These are phyloP conservation scores for Tripidium arundinaceum DNA, from an alignment of 202 grass and related monocot genomes.

Conservation along the genomic window DNA sequence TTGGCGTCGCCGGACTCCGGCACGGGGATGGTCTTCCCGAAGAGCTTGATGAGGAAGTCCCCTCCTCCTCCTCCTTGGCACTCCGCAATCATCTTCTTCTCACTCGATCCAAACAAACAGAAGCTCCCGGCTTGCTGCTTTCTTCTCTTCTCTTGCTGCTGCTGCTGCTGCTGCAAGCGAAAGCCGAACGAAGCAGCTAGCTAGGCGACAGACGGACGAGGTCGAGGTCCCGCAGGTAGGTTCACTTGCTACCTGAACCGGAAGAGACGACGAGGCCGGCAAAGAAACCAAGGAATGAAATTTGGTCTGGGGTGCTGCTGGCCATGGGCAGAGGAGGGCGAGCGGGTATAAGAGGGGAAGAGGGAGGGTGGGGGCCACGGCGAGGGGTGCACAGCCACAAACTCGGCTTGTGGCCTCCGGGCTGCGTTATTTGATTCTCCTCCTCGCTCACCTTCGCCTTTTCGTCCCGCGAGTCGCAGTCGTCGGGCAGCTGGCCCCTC, in stretches of 20 bases:
- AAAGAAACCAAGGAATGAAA: neutral
- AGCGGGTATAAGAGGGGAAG: constrained; percentile 20
- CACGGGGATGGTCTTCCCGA: constrained; percentile 80
- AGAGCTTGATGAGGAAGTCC: constrained; percentile 66
- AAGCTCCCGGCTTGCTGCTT: too few relatives aligned
- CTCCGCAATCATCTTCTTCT: constrained; percentile 13
- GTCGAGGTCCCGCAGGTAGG: neutral
- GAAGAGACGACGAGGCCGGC: neutral
- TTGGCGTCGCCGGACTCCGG: constrained; percentile 34
- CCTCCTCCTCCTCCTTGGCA: constrained; percentile 17
- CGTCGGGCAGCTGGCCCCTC: neutral
- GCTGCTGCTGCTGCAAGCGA: neutral
- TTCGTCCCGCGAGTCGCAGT: neutral
- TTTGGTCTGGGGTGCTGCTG: neutral
- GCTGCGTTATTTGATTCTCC: constrained; percentile 67
- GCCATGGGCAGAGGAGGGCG: neutral
- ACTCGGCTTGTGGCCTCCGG: constrained; percentile 54
- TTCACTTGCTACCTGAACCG: neutral
- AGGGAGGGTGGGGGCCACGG: constrained; percentile 30
- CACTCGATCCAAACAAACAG: too few relatives aligned
- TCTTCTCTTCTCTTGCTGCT: too few relatives aligned
- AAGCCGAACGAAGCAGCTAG: too few relatives aligned
- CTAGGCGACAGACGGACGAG: neutral
- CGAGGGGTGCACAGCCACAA: constrained; percentile 58
- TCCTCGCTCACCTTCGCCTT: too few relatives aligned